These are phyloP conservation scores for Ceratocystis alfenasii DNA, from an alignment of 2,329 filamentous ascomycete genomes.

Conservation along the genomic window DNA sequence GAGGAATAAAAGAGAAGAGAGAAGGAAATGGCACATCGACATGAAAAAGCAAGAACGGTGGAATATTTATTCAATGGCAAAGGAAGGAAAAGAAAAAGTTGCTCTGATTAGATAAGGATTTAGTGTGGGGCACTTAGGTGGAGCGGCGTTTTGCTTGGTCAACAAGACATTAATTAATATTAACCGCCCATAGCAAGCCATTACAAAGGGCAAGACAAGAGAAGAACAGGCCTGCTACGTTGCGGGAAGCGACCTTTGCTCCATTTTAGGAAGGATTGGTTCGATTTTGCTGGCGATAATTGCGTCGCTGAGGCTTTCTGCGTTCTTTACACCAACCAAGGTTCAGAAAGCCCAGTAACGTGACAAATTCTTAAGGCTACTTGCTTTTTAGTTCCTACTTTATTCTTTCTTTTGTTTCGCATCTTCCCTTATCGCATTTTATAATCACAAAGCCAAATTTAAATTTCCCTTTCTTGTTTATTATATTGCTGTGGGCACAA, in stretches of 20 bases:
- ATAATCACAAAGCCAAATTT: not conserved
- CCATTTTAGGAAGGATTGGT: not conserved
- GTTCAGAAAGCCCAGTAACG: no score
- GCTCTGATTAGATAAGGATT: not conserved
- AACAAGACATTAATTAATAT: no score
- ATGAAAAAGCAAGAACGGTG: not conserved
- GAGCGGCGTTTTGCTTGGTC: not conserved
- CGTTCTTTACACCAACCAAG: not conserved
- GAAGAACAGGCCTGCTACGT: not conserved
- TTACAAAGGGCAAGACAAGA: not conserved
- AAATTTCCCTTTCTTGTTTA: not conserved
- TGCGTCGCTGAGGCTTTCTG: not conserved
- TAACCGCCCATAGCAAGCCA: not conserved
- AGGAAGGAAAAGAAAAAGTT: constrained; percentile 12
- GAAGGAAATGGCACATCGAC: not conserved
- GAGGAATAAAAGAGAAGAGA: not conserved
- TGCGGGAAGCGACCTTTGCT: not conserved
- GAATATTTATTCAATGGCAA: constrained; percentile 13
- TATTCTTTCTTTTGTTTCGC: not conserved
- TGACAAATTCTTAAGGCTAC: no score
- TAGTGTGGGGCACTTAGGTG: not conserved
- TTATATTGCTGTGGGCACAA: not conserved
- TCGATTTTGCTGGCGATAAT: not conserved
- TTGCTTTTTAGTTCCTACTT: not conserved
- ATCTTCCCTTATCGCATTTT: not conserved